Conservation (phyloP, 2,329 filamentous ascomycete genomes). For the Venturia carpophila region DNA sequence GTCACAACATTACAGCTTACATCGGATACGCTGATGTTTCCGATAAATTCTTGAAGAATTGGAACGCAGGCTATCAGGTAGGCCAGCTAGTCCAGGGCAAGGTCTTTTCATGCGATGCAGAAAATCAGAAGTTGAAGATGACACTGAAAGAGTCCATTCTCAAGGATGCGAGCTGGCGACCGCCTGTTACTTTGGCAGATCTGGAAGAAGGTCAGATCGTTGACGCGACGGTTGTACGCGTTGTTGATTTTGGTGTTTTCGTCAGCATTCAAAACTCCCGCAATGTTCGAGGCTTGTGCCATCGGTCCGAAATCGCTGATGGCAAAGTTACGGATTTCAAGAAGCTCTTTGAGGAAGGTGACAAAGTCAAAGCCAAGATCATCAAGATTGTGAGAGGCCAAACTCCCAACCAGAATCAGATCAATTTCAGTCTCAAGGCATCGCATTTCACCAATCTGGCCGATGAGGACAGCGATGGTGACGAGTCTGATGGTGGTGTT, state of each 20-base stretch:
- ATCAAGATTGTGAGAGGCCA: slow-evolving; percentile 58
- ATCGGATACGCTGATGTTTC: slow-evolving; percentile 84
- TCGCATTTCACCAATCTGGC: slow-evolving; percentile 68
- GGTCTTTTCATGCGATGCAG: slow-evolving; percentile 62
- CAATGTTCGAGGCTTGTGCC: slow-evolving; percentile 88
- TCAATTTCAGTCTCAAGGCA: slow-evolving; percentile 88
- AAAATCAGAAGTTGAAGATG: slow-evolving; percentile 68
- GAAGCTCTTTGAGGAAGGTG: slow-evolving; percentile 82
- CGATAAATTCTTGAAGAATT: slow-evolving; percentile 87
- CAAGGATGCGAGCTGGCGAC: slow-evolving; percentile 63
- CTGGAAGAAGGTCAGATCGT: slow-evolving; percentile 72
- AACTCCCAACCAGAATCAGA: slow-evolving; percentile 55
- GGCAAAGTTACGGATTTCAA: slow-evolving; percentile 73
- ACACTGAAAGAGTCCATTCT: slow-evolving; percentile 80
- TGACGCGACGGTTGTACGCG: slow-evolving; percentile 84
- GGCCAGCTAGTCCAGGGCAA: slow-evolving; percentile 89
- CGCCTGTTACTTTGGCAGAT: slow-evolving; percentile 66
- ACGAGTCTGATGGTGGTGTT: slow-evolving; percentile 34
- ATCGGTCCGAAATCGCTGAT: slow-evolving; percentile 86
- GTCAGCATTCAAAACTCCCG: slow-evolving; percentile 79
- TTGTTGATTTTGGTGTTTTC: slow-evolving; percentile 92
- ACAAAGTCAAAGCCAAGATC: slow-evolving; percentile 86
- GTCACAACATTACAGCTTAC: slow-evolving; percentile 71
- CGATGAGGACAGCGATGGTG: slow-evolving; percentile 41
- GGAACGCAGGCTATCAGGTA: slow-evolving; percentile 81